Conservation (phyloP, 2,329 filamentous ascomycete species). For the Colletotrichum tamarilloi region DNA sequence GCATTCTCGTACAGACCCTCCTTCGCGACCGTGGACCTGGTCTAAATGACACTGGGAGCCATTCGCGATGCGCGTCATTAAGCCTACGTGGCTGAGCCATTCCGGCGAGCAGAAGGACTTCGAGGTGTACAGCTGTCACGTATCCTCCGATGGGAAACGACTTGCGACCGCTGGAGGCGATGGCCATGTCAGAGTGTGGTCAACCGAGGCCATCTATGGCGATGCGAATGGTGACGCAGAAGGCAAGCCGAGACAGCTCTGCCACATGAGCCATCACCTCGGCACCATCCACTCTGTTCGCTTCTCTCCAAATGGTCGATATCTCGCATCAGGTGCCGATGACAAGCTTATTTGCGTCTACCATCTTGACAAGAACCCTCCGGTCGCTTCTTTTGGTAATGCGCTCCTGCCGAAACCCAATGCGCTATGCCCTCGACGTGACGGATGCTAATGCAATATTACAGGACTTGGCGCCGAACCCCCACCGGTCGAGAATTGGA, state of each 20-base stretch:
- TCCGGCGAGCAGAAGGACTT: constrained; percentile 98
- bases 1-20: neutral
- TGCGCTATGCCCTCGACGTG: neutral
- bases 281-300: constrained; percentile 97
- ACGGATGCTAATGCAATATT: constrained; percentile 21
- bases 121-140: constrained; percentile 97
- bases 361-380: constrained; percentile 84
- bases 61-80: constrained; percentile 81
- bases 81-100: constrained; percentile 95
- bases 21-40: neutral
- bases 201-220: constrained; percentile 91
- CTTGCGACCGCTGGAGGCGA: constrained; percentile 96
- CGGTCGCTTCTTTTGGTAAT: constrained; percentile 81
- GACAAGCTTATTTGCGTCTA: constrained; percentile 99
- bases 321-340: constrained; percentile 95
- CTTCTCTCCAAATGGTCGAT: constrained; percentile 95
- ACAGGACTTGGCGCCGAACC: constrained; percentile 65
- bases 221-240: constrained; percentile 43
- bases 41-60: constrained; percentile 25
- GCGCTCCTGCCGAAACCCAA: constrained; percentile 45
- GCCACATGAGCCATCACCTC: constrained; percentile 97
- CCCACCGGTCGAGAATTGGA: constrained; percentile 97
- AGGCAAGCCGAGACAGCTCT: constrained; percentile 87
- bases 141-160: constrained; percentile 92
- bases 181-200: constrained; percentile 98